Evolutionary conservation across 352 stramenopile species (phyloP).

Genomic region (Globisporangium irregulare): DNA sequence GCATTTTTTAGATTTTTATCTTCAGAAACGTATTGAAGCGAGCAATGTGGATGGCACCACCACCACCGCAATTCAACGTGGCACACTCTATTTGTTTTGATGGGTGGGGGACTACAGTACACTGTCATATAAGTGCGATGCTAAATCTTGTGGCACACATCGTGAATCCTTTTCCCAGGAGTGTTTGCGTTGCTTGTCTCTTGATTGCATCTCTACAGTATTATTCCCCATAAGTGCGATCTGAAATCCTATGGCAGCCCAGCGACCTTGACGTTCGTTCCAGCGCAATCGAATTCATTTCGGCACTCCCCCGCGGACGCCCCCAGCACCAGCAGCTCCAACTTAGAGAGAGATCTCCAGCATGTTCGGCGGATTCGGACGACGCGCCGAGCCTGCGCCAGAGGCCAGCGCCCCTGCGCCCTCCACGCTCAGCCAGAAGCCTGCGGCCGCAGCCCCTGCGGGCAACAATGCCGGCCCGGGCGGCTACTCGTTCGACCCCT

Average conservation of each 20-base stretch:
- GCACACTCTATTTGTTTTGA: neutral
- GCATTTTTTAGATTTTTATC: neutral
- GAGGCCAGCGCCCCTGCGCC: conserved; percentile 10
- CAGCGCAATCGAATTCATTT: neutral
- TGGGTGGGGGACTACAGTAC: neutral
- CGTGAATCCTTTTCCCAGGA: neutral
- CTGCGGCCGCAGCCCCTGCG: conserved; percentile 9
- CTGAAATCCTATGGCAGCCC: neutral
- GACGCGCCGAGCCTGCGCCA: conserved; percentile 16
- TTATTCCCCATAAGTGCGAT: neutral
- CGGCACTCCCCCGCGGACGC: conserved; percentile 1
- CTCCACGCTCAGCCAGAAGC: conserved; percentile 26
- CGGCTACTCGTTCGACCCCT: conserved; percentile 93
- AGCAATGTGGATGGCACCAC: neutral
- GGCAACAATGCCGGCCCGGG: conserved; percentile 21
- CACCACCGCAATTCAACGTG: neutral
- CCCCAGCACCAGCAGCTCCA: neutral
- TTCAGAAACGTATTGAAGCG: neutral
- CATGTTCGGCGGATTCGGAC: conserved; percentile 25
- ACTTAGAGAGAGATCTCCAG: neutral
- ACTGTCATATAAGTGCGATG: neutral
- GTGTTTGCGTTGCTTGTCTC: conserved; percentile 11
- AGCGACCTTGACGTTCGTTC: neutral
- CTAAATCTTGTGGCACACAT: neutral
- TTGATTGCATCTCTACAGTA: neutral